Evolutionary conservation across 306 rosid genomes (phyloP).

Genomic region (Glycine latifolia): DNA sequence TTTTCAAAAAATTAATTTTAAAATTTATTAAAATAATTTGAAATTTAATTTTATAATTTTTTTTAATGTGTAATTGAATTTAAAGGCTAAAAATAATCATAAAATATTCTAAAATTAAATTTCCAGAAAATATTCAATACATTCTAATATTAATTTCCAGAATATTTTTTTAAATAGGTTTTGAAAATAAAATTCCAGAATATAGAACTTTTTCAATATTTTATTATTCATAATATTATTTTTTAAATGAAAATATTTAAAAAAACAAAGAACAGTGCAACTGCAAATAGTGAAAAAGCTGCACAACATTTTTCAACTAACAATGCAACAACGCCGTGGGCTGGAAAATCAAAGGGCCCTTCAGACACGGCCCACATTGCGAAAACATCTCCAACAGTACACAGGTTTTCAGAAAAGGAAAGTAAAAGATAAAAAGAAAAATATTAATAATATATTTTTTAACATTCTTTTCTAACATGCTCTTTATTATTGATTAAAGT

Average conservation of each 20-base stretch:
- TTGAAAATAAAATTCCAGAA: not conserved
- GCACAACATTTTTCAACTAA: not conserved
- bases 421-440: not conserved
- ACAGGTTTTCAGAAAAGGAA: conserved; percentile 2
- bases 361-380: not conserved
- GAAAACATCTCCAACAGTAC: not conserved
- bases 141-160: not conserved
- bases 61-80: not conserved
- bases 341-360: not conserved
- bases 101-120: not conserved
- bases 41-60: too few relatives aligned
- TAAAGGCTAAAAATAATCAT: not conserved
- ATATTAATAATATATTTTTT: too few relatives aligned
- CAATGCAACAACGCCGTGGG: not conserved
- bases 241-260: not conserved
- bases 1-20: not conserved
- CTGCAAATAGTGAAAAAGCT: not conserved
- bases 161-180: not conserved
- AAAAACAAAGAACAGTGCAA: not conserved
- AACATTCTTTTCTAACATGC: too few relatives aligned
- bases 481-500: not conserved
- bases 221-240: not conserved
- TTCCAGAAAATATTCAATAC: too few relatives aligned
- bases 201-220: not conserved
- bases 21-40: not conserved